Percentiles rank a stretch among this genome's conserved stretches.
Evolutionary conservation across 495 filamentous ascomycete genomes (phyloP).

Genomic region (Penicillium pulvis): DNA sequence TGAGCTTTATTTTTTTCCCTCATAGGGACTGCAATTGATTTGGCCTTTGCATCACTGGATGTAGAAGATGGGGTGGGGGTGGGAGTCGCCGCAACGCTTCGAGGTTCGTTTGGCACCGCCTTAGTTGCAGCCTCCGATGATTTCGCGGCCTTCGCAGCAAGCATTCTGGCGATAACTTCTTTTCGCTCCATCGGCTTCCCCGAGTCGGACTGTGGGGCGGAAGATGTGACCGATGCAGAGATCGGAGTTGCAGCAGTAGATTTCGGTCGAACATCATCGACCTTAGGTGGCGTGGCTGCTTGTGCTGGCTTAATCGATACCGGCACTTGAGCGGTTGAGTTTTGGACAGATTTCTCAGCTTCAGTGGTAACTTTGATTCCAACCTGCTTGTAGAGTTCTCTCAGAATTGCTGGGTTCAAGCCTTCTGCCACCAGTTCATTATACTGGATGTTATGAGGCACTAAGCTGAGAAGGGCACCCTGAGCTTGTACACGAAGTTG

Average conservation of each 20-base stretch:
- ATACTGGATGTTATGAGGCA: slow-evolving; percentile 65
- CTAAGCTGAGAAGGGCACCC: slow-evolving; percentile 65
- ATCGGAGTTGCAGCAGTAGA: neutral
- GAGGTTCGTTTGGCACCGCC: slow-evolving; percentile 21
- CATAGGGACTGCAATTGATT: slow-evolving; percentile 32
- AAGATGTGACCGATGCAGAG: neutral
- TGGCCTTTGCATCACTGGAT: slow-evolving; percentile 15
- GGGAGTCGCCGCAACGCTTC: neutral
- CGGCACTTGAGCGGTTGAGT: neutral
- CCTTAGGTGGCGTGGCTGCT: neutral
- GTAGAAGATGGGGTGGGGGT: slow-evolving; percentile 1
- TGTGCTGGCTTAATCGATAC: neutral
- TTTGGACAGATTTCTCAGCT: neutral
- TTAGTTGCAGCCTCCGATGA: slow-evolving; percentile 23
- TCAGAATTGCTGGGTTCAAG: slow-evolving; percentile 62
- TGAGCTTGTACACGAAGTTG: slow-evolving; percentile 69
- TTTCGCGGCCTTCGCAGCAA: slow-evolving; percentile 59
- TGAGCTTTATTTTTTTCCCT: slow-evolving; percentile 59
- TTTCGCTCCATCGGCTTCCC: slow-evolving; percentile 68
- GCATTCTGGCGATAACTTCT: slow-evolving; percentile 72
- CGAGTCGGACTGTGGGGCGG: slow-evolving; percentile 16
- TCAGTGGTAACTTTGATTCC: slow-evolving; percentile 48
- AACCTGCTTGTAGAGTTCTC: slow-evolving; percentile 64
- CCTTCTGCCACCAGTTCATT: slow-evolving; percentile 72
- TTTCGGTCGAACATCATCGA: neutral